Percentiles rank a stretch among this genome's conserved stretches.
Conservation (phyloP, 2,329 filamentous ascomycete species). For the Thielaviopsis euricoi region DNA sequence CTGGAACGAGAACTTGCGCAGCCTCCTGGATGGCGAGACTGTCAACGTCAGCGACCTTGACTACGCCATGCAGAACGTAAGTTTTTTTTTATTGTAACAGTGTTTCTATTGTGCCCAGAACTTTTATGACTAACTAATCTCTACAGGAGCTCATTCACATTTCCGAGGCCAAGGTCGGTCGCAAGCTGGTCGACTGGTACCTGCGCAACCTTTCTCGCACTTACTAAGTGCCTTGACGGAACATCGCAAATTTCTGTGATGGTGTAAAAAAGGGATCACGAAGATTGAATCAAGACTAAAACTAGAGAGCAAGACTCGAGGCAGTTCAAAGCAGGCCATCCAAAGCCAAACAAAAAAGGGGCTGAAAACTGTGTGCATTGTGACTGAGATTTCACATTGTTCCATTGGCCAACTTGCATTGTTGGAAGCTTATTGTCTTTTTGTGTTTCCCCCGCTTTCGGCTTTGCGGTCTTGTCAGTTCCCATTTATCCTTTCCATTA, state of each 20-base stretch:
- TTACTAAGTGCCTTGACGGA: slow-evolving; percentile 40
- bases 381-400: not conserved
- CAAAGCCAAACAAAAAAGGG: not conserved
- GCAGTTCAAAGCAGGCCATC: not conserved
- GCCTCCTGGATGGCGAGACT: slow-evolving; percentile 78
- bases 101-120: too few species aligned
- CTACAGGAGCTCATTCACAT: slow-evolving; percentile 86
- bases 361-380: not conserved
- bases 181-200: slow-evolving; percentile 98
- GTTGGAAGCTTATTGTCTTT: not conserved
- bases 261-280: not conserved
- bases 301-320: not conserved
- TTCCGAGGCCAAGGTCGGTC: slow-evolving; percentile 93
- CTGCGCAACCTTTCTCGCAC: slow-evolving; percentile 89
- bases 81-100: slow-evolving; percentile 27
- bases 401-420: not conserved
- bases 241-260: not conserved
- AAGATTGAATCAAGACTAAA: not conserved
- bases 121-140: not conserved
- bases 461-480: not conserved
- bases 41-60: slow-evolving; percentile 91
- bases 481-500: too few species aligned
- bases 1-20: slow-evolving; percentile 69
- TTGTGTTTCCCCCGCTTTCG: not conserved
- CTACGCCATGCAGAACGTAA: slow-evolving; percentile 86